Conservation (phyloP, 805 yeast species). For the Candida morakotiae region DNA sequence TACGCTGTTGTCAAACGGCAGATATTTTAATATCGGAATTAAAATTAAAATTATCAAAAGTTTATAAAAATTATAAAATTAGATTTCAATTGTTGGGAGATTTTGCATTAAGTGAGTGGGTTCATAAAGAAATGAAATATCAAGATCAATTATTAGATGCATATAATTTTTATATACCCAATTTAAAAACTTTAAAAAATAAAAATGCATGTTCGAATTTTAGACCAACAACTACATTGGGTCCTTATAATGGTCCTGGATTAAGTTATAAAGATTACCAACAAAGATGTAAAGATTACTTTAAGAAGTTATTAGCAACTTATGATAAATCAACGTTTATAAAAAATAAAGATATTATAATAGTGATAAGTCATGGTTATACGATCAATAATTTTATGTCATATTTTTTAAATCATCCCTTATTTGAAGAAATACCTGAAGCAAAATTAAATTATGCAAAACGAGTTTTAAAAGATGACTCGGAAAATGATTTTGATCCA, state of each 20-base stretch:
- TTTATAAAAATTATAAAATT: slow-evolving; percentile 26
- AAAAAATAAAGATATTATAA: slow-evolving; percentile 29
- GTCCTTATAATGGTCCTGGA: slow-evolving; percentile 40
- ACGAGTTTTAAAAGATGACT: slow-evolving; percentile 12
- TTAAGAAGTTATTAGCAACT: slow-evolving; percentile 38
- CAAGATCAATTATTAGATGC: slow-evolving; percentile 43
- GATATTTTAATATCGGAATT: slow-evolving; percentile 32
- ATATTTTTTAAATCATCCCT: slow-evolving; percentile 40
- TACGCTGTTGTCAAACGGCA: slow-evolving; percentile 42
- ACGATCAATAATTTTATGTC: slow-evolving; percentile 34
- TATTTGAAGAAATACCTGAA: slow-evolving; percentile 42
- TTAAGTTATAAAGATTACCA: slow-evolving; percentile 37
- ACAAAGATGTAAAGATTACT: slow-evolving; percentile 33
- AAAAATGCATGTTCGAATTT: slow-evolving; percentile 32
- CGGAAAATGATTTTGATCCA: slow-evolving; percentile 12
- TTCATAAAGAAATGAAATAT: slow-evolving; percentile 39
- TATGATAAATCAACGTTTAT: slow-evolving; percentile 34
- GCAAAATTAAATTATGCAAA: slow-evolving; percentile 32
- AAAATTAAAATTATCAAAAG: slow-evolving; percentile 16
- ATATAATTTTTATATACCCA: slow-evolving; percentile 43
- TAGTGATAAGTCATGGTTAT: slow-evolving; percentile 41
- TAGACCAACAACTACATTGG: slow-evolving; percentile 39
- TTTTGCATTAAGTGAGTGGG: slow-evolving; percentile 44
- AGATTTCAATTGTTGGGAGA: slow-evolving; percentile 39
- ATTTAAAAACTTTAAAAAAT: slow-evolving; percentile 32